phyloP scores from a whole-genome alignment of 257 asterid species.

The Solanum bukasovii region DNA sequence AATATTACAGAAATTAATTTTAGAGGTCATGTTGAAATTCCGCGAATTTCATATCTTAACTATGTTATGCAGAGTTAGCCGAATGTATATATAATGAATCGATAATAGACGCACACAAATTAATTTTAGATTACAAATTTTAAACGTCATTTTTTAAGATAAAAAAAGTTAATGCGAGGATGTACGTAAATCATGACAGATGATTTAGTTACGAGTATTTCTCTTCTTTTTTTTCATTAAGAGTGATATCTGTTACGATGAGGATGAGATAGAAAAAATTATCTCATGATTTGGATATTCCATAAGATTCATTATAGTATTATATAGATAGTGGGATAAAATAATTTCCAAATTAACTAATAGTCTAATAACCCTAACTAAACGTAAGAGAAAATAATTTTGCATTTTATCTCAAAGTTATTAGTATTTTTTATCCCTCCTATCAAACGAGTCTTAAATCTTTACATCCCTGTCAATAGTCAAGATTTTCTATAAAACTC shows the following conservation, averaged over 20 bases:
- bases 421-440: background rate
- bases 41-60: background rate
- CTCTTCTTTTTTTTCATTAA: background rate
- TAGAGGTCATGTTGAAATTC: accelerated
- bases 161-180: too few relatives aligned
- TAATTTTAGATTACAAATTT: background rate
- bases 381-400: background rate
- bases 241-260: background rate
- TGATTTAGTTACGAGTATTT: too few relatives aligned
- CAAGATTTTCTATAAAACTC: background rate
- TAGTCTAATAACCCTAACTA: accelerated
- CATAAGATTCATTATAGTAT: background rate
- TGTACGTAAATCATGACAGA: background rate
- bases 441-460: background rate
- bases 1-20: background rate
- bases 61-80: background rate
- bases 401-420: background rate
- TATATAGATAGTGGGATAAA: background rate
- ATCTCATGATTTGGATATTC: background rate
- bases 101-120: accelerated
- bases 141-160: accelerated
- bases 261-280: background rate
- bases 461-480: background rate
- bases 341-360: background rate
- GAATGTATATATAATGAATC: background rate